A percentile compares a stretch with the other conserved stretches of the same genome.
Evolutionary conservation across 805 yeast genomes (phyloP).

Genomic region (Helenozyma rhizophorensis): DNA sequence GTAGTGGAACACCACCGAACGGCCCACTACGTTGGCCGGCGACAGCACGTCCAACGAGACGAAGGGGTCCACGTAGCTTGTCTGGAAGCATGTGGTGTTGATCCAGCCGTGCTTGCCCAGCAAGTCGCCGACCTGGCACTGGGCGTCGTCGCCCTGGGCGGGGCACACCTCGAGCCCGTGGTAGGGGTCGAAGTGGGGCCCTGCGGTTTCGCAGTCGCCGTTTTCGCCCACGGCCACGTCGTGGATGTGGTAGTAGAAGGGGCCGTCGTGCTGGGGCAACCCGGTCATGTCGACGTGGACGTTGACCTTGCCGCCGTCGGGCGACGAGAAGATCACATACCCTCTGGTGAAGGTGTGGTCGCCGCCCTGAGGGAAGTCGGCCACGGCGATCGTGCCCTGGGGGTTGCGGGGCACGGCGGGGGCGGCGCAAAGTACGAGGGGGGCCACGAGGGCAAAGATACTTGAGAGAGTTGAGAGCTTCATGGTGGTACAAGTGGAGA

Average conservation of each 20-base stretch:
- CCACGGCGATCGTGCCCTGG: constrained; percentile 48
- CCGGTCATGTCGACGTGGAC: constrained; percentile 71
- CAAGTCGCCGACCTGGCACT: constrained; percentile 70
- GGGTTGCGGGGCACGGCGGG: constrained; percentile 50
- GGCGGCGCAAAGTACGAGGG: constrained; percentile 32
- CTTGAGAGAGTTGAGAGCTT: no score
- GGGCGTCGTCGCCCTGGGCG: constrained; percentile 44
- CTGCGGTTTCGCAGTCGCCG: constrained; percentile 51
- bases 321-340: constrained; percentile 51
- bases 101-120: constrained; percentile 76
- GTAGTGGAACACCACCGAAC: constrained; percentile 30
- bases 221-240: constrained; percentile 48
- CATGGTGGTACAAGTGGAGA: no score
- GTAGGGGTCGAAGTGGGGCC: constrained; percentile 61
- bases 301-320: constrained; percentile 54
- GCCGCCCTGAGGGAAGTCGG: constrained; percentile 43
- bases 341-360: constrained; percentile 22
- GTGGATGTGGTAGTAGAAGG: constrained; percentile 68
- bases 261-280: constrained; percentile 62
- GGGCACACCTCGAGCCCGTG: constrained; percentile 51
- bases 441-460: constrained; percentile 1
- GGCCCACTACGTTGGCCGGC: constrained; percentile 57
- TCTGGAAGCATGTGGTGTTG: constrained; percentile 64
- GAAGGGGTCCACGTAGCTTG: constrained; percentile 59
- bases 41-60: constrained; percentile 55